These are phyloP conservation scores for Periconia macrospinosa DNA, from an alignment of 2,329 filamentous ascomycete genomes.

Conservation along the genomic window DNA sequence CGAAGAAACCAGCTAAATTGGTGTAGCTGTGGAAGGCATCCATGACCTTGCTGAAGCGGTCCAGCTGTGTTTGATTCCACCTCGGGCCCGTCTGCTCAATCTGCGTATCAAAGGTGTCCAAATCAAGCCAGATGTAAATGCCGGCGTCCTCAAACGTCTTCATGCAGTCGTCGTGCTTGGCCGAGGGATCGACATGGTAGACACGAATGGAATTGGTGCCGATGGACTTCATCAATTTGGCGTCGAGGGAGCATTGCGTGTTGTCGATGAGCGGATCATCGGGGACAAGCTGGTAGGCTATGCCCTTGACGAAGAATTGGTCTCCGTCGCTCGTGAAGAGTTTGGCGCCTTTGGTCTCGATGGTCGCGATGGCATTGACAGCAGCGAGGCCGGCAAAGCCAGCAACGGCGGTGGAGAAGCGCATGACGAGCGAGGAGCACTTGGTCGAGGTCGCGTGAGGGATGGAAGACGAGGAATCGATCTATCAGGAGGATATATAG, in stretches of 20 bases:
- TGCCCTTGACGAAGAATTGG: conserved; percentile 83
- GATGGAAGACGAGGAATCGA: too few relatives aligned
- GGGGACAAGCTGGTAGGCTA: conserved; percentile 69
- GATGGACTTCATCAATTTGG: conserved; percentile 74
- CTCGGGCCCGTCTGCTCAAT: conserved; percentile 65
- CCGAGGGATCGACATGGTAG: conserved; percentile 77
- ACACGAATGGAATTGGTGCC: conserved; percentile 84
- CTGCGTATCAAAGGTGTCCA: conserved; percentile 70
- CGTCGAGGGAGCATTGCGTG: conserved; percentile 76
- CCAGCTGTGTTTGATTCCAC: conserved; percentile 74
- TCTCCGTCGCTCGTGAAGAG: conserved; percentile 81
- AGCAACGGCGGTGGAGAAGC: conserved; percentile 17
- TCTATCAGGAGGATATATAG: not conserved
- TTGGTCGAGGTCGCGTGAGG: not conserved
- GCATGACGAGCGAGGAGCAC: conserved; percentile 14
- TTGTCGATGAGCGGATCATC: conserved; percentile 76
- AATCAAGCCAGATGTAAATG: conserved; percentile 82
- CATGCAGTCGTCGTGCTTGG: conserved; percentile 80
- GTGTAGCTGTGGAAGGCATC: conserved; percentile 76
- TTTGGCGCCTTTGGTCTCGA: conserved; percentile 72
- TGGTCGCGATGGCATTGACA: conserved; percentile 56
- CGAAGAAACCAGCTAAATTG: conserved; percentile 81
- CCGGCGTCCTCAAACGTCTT: conserved; percentile 74
- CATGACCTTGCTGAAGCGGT: conserved; percentile 70
- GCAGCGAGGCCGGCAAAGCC: conserved; percentile 27